These are phyloP conservation scores for Malassezia nana DNA, from an alignment of 1,284 basidiomycete species.

Conservation along the genomic window DNA sequence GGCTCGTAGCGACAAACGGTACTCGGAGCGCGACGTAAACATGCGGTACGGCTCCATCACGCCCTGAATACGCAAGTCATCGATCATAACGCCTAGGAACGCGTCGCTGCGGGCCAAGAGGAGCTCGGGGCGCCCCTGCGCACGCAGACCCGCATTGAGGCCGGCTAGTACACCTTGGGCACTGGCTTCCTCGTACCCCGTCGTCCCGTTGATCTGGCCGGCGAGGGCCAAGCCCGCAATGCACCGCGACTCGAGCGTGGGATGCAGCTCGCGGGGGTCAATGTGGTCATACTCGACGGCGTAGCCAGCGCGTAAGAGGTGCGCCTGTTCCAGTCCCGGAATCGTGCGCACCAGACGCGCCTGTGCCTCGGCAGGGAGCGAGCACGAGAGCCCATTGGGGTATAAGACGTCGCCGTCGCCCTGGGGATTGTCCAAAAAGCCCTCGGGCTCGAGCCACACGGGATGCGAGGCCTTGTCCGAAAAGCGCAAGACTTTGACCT, in stretches of 20 bases:
- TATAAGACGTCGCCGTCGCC: slow-evolving; percentile 62
- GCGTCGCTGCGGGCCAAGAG: slow-evolving; percentile 69
- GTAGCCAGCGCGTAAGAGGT: slow-evolving; percentile 72
- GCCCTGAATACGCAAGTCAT: slow-evolving; percentile 75
- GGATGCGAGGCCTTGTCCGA: slow-evolving; percentile 61
- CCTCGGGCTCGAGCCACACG: slow-evolving; percentile 83
- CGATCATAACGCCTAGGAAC: slow-evolving; percentile 77
- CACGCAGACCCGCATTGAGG: slow-evolving; percentile 69
- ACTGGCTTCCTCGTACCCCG: slow-evolving; percentile 83
- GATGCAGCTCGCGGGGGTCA: slow-evolving; percentile 68
- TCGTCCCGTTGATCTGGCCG: slow-evolving; percentile 55
- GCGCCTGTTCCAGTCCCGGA: slow-evolving; percentile 69
- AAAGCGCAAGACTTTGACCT: slow-evolving; percentile 74
- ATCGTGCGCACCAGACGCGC: slow-evolving; percentile 69
- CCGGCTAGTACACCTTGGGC: slow-evolving; percentile 75
- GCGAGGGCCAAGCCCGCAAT: slow-evolving; percentile 52
- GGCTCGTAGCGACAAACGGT: slow-evolving; percentile 70
- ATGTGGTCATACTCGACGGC: slow-evolving; percentile 86
- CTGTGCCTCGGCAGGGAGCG: slow-evolving; percentile 72
- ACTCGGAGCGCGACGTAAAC: slow-evolving; percentile 83
- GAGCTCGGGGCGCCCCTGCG: slow-evolving; percentile 56
- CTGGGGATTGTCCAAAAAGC: slow-evolving; percentile 65
- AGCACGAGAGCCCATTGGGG: slow-evolving; percentile 77
- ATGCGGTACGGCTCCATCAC: slow-evolving; percentile 79
- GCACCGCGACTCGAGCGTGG: slow-evolving; percentile 71